These are phyloP conservation scores for Uncinocarpus reesii DNA, from an alignment of 2,329 filamentous ascomycete species.

Conservation along the genomic window DNA sequence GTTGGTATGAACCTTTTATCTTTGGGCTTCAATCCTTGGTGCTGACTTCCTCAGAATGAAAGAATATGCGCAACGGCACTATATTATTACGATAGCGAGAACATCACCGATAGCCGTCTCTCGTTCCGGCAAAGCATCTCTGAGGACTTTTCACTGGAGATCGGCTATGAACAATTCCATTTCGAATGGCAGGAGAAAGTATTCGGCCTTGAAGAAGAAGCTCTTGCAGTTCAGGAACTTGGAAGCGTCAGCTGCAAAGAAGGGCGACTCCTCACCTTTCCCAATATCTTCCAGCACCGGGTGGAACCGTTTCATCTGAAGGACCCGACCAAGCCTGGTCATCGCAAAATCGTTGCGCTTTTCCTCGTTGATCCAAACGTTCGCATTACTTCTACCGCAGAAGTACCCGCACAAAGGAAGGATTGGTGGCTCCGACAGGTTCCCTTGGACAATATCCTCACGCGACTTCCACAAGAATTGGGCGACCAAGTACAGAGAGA, in stretches of 20 bases:
- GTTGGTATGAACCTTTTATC: conserved; percentile 22
- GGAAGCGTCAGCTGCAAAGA: conserved; percentile 16
- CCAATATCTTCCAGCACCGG: conserved; percentile 17
- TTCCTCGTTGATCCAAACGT: conserved; percentile 17
- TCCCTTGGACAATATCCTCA: not conserved
- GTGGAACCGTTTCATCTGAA: conserved; percentile 14
- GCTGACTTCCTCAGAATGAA: conserved; percentile 42
- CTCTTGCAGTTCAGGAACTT: conserved; percentile 12
- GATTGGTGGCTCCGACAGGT: conserved; percentile 16
- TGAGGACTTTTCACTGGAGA: conserved; percentile 23
- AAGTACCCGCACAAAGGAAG: conserved; percentile 14
- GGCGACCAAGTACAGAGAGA: conserved; percentile 7
- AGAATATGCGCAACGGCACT: conserved; percentile 54
- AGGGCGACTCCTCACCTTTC: conserved; percentile 19
- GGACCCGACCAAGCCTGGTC: conserved; percentile 16
- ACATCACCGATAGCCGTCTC: conserved; percentile 46
- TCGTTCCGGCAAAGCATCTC: conserved; percentile 41
- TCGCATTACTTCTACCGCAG: conserved; percentile 16
- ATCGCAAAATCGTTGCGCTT: conserved; percentile 17
- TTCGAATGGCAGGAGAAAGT: conserved; percentile 12
- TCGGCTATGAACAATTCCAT: conserved; percentile 23
- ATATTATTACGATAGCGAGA: conserved; percentile 52
- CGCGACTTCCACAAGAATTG: conserved; percentile 12
- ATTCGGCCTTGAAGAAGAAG: conserved; percentile 12
- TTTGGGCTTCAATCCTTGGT: not conserved